phyloP scores from a whole-genome alignment of 2,329 filamentous ascomycete species.

The Xylariomycetidae sp. region DNA sequence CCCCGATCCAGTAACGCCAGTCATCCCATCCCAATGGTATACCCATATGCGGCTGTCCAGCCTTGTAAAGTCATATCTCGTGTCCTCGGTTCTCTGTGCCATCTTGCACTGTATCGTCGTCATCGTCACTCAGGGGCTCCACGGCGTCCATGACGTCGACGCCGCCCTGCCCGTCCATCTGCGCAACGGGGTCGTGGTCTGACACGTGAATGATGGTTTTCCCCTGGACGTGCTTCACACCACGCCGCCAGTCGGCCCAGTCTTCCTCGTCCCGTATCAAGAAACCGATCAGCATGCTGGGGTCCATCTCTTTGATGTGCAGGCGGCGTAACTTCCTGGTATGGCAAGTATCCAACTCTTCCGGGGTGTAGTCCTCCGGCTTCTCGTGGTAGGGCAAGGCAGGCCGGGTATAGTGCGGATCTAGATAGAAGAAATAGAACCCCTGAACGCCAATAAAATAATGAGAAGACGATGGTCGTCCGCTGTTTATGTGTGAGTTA shows the following conservation, averaged over 20 bases:
- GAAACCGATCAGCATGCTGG: conserved; percentile 95
- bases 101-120: conserved; percentile 21
- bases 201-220: conserved; percentile 84
- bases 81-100: conserved; percentile 4
- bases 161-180: conserved; percentile 55
- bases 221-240: conserved; percentile 68
- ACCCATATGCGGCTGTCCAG: not conserved
- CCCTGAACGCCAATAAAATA: conserved; percentile 59
- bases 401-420: conserved; percentile 81
- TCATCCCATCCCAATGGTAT: conserved; percentile 1
- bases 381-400: conserved; percentile 61
- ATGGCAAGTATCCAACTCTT: conserved; percentile 79
- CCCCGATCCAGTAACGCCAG: conserved; percentile 4
- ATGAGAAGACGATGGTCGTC: conserved; percentile 80
- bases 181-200: conserved; percentile 57
- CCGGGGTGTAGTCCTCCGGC: conserved; percentile 53
- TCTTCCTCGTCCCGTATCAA: conserved; percentile 77
- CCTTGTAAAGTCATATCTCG: conserved; percentile 1
- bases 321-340: conserved; percentile 77
- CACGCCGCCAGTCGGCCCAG: conserved; percentile 74
- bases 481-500: too few species aligned
- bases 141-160: conserved; percentile 92
- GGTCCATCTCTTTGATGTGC: conserved; percentile 89
- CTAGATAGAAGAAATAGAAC: conserved; percentile 84
- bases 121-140: conserved; percentile 73